Base-by-base conservation (phyloP, 768 basidiomycete species). In the Kwoniella heveanensis region DNA sequence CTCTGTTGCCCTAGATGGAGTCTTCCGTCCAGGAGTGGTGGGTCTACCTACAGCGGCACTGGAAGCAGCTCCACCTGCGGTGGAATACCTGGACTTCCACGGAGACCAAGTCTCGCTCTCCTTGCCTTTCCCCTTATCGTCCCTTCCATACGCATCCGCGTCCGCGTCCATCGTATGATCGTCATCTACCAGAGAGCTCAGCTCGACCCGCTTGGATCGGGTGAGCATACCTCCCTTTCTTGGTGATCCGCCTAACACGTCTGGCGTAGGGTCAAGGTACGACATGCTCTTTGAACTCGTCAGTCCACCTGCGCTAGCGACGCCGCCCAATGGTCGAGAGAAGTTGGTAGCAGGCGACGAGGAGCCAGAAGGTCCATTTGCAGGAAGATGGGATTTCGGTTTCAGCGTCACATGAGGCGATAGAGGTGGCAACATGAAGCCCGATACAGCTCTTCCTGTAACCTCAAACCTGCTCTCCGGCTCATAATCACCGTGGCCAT, bases 341-440 rank as follows among this genome's bases (percentile, higher is more conserved):
- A 67, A 67, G 36, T 67, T 67, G 15, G 66, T 67, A 13, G 24
- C 27, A 25, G 56, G 46, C 22, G 8, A 12, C 24, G 56, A 30
- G 3, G 27, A 32, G 5, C 37, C n/a, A 4, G 51, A 30, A 25
- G 54, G 55, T 2, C 48, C 50, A 25, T 22, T 60, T 19, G 53
- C 27, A 15, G 64, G 54, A 10, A 55, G 21, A 13, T 66, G 65
- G 1, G 65, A 61, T 66, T 66, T 66, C 15, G 65, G 59, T 55
- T 60, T 61, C 0, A 67, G 52, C 8, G 66, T 62, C 26, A 67
- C 58, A 39, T 67, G 50, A 9, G 66, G 66, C 26, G 60, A 55
- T 17, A 67, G 61, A 24, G 66, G 66, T 10, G 66, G 66, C 39
- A 67, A 27, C 66, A 67, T 67, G 51, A 57, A 62, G 21, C 66